Evolutionary conservation across 2,329 filamentous ascomycete species (phyloP), one percentile per base, ranked within the genome.

Genomic region (Pseudogymnoascus sp.): DNA sequence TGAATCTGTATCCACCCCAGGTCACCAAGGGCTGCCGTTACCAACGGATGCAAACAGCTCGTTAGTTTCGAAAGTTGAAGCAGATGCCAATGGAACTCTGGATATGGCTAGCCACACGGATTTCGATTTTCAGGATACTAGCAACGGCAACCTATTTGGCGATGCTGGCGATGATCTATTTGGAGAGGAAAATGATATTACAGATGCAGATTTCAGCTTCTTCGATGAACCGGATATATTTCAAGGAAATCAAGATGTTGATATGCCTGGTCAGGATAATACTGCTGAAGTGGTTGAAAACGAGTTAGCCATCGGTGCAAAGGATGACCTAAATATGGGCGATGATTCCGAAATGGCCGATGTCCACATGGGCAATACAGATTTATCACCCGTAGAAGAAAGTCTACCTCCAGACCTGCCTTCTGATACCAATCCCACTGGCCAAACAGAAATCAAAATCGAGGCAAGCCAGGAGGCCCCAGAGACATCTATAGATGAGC

Each of bases 171-270:
- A 80, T 7, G 85, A 89, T 64, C 81, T 86, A 65, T 90, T 89
- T 71, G 84, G 80, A n/a, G 82, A 84, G n/a, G 80, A 83, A 63
- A 82, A 74, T 33, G 75, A 84, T 64, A 79, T 92, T n/a, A 91
- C 86, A 1, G 89, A 94, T 65, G 88, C 84, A 5, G 89, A 94
- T 68, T 92, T 92, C 70, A 89, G 82, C 69, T 92, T 92, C 71
- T 92, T 92, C 65, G 88, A 92, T 66, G 84, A 87, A 62, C 76
- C 77, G 61, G 74, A 71, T 61, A 68, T 57, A 48, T 45, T 68
- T 28, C 60, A 65, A n/a, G 59, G 66, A 55, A 65, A 66, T 38
- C 58, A 63, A 26, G 65, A 66, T 21, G n/a, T 58, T 39, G 61
- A 39, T 4, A 62, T 62, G 13, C 61, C 63, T 19, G 39, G 48